A percentile compares a stretch with the other conserved stretches of the same genome.
phyloP scores from a whole-genome alignment of 495 filamentous ascomycete species.

The Xylaria flabelliformis region DNA sequence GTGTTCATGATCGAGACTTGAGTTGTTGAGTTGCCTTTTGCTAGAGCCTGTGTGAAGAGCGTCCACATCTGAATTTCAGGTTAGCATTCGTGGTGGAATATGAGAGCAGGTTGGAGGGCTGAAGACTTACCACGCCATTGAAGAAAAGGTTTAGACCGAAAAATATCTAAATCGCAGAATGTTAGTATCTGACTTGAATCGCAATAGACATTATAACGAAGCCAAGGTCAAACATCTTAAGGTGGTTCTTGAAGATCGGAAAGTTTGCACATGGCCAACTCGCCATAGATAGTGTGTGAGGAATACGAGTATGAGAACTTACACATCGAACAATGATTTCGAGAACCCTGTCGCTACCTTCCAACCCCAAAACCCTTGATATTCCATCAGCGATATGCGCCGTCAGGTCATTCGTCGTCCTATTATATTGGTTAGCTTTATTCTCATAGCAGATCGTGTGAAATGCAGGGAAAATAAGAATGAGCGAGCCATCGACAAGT shows the following conservation, averaged over 20 bases:
- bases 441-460: not conserved
- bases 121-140: constrained; percentile 71
- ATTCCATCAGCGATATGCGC: constrained; percentile 69
- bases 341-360: constrained; percentile 58
- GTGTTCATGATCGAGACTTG: constrained; percentile 95
- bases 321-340: constrained; percentile 74
- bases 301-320: constrained; percentile 45
- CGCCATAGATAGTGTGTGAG: not conserved
- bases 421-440: constrained; percentile 37
- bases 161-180: constrained; percentile 64
- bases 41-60: constrained; percentile 82
- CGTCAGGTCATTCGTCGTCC: constrained; percentile 86
- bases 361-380: constrained; percentile 64
- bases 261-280: not conserved
- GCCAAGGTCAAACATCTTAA: not conserved
- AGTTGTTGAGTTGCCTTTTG: constrained; percentile 80
- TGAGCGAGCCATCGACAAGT: not conserved
- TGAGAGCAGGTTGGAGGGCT: not conserved
- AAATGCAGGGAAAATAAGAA: not conserved
- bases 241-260: not conserved
- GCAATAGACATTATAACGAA: not conserved
- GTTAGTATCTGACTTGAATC: constrained; percentile 11
- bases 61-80: constrained; percentile 76
- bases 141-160: constrained; percentile 88
- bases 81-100: constrained; percentile 14